phyloP scores from a whole-genome alignment of 495 filamentous ascomycete genomes.

The Aspergillus steynii region DNA sequence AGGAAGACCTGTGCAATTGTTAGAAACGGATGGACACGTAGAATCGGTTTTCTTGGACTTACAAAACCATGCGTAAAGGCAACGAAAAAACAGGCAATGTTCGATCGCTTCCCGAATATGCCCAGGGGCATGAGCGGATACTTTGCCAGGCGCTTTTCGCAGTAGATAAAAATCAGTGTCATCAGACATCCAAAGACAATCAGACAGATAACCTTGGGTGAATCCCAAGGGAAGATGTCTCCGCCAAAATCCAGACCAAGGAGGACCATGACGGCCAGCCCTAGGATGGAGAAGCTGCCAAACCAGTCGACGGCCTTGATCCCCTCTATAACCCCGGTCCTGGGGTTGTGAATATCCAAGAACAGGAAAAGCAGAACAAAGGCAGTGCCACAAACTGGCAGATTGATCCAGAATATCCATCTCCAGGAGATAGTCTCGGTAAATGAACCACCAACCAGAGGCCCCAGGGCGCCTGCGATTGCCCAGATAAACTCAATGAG shows the following conservation, averaged over 20 bases:
- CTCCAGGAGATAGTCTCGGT: conserved; percentile 63
- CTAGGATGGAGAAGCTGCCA: conserved; percentile 67
- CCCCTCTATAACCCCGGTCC: conserved; percentile 57
- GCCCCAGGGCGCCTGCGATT: conserved; percentile 59
- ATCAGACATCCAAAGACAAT: conserved; percentile 70
- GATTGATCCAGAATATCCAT: conserved; percentile 74
- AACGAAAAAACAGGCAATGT: conserved; percentile 57
- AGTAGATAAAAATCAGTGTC: conserved; percentile 62
- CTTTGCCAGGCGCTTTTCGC: conserved; percentile 69
- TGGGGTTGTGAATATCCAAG: conserved; percentile 60
- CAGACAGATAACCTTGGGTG: conserved; percentile 72
- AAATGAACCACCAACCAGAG: conserved; percentile 68
- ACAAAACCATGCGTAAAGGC: conserved; percentile 56
- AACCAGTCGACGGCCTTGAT: conserved; percentile 78
- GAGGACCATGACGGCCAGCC: conserved; percentile 73
- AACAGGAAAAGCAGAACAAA: conserved; percentile 59
- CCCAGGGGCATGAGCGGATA: conserved; percentile 76
- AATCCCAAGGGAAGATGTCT: conserved; percentile 69
- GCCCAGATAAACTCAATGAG: conserved; percentile 58
- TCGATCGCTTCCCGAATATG: conserved; percentile 60
- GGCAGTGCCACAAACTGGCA: conserved; percentile 58
- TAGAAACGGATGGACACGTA: neutral
- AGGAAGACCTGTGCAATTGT: conserved; percentile 43
- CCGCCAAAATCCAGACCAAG: conserved; percentile 79
- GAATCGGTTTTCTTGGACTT: conserved; percentile 16